A percentile compares a stretch with the other conserved stretches of the same genome.
Conservation (phyloP, 2,329 filamentous ascomycete genomes). For the Emydomyces testavorans region DNA sequence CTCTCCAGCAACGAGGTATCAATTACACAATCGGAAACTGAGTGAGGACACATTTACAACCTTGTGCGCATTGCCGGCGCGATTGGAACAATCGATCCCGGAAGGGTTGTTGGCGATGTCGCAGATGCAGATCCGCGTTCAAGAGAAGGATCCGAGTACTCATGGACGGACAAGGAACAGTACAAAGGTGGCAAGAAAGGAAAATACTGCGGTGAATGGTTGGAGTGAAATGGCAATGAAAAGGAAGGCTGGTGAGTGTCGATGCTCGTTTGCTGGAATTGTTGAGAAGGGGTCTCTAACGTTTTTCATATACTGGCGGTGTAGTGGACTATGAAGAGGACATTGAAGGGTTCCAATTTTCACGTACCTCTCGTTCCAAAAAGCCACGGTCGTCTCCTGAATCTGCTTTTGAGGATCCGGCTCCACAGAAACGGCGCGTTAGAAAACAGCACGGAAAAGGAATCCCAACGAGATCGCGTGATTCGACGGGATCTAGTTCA, state of each 20-base stretch:
- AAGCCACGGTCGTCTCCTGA: constrained; percentile 44
- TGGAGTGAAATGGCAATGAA: constrained; percentile 25
- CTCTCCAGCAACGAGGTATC: background rate
- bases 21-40: background rate
- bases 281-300: background rate
- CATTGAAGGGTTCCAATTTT: constrained; percentile 67
- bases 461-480: constrained; percentile 27
- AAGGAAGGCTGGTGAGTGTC: constrained; percentile 35
- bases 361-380: constrained; percentile 53
- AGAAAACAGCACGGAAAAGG: constrained; percentile 26
- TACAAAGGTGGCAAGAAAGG: constrained; percentile 4
- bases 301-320: background rate
- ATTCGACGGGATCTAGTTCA: constrained; percentile 16
- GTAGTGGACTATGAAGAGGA: constrained; percentile 55
- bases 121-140: constrained; percentile 12
- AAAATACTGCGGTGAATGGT: constrained; percentile 6
- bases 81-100: background rate
- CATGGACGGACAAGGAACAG: constrained; percentile 10
- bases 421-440: constrained; percentile 22
- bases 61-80: background rate
- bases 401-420: constrained; percentile 25
- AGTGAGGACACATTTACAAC: background rate
- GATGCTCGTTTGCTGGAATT: background rate
- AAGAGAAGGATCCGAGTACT: constrained; percentile 9
- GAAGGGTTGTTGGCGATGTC: constrained; percentile 10